Conservation (phyloP, 2,329 filamentous ascomycete species). For the Aspergillus amoenus region DNA sequence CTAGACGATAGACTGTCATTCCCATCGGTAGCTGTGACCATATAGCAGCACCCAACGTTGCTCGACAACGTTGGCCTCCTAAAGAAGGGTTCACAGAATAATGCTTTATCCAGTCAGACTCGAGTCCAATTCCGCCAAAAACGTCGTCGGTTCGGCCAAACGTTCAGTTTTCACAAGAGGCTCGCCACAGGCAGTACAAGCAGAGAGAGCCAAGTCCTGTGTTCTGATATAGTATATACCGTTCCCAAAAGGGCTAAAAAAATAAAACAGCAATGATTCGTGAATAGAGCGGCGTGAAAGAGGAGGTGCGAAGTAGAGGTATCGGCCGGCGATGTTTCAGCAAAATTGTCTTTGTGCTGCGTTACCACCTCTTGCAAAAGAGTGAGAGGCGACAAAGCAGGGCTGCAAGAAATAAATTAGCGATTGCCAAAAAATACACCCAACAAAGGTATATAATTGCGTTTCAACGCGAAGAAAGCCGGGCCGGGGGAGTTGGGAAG, state of each 20-base stretch:
- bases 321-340: slow-evolving; percentile 23
- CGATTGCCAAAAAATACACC: background rate
- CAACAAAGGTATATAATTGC: slow-evolving; percentile 8
- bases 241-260: slow-evolving; percentile 3
- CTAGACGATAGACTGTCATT: slow-evolving; percentile 39
- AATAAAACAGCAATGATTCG: background rate
- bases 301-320: slow-evolving; percentile 19
- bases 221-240: background rate
- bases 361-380: slow-evolving; percentile 9
- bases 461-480: slow-evolving; percentile 9
- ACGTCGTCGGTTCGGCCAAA: slow-evolving; percentile 4
- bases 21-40: slow-evolving; percentile 44
- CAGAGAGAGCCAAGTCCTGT: background rate
- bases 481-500: slow-evolving; percentile 15
- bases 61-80: slow-evolving; percentile 29
- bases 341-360: slow-evolving; percentile 22
- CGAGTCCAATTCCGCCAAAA: slow-evolving; percentile 10
- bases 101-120: slow-evolving; percentile 5
- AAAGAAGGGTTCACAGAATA: slow-evolving; percentile 4
- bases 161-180: slow-evolving; percentile 9
- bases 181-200: slow-evolving; percentile 5
- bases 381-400: slow-evolving; percentile 8
- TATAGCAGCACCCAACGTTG: slow-evolving; percentile 40
- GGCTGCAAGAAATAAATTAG: slow-evolving; percentile 6
- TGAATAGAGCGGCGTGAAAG: slow-evolving; percentile 3